Evolutionary conservation across 371 early-diverging fungal species (phyloP).

Genomic region (Syncephalastrum monosporum): DNA sequence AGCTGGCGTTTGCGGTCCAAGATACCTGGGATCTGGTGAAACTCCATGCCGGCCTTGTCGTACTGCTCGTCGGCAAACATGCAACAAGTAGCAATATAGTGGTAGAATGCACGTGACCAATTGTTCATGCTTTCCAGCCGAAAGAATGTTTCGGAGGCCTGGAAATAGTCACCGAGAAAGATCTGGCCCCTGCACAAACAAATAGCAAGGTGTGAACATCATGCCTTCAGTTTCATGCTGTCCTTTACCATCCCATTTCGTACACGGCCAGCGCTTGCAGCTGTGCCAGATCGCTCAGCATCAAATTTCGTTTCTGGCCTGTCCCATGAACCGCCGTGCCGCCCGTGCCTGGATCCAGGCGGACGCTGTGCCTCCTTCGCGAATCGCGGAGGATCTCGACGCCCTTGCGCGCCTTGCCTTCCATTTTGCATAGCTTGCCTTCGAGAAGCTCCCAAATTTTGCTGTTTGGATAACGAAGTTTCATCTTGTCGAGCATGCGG

Average conservation of each 20-base stretch:
- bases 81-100: conserved; percentile 53
- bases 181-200: conserved; percentile 41
- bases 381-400: conserved; percentile 45
- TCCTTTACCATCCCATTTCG: conserved; percentile 49
- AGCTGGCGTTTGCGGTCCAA: conserved; percentile 33
- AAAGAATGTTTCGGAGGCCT: conserved; percentile 50
- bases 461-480: conserved; percentile 30
- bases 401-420: conserved; percentile 40
- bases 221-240: neutral
- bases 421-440: conserved; percentile 47
- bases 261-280: conserved; percentile 44
- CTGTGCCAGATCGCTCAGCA: conserved; percentile 34
- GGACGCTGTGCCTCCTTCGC: conserved; percentile 25
- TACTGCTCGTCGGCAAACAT: conserved; percentile 53
- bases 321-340: conserved; percentile 3
- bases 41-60: conserved; percentile 46
- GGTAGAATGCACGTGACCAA: conserved; percentile 53
- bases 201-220: neutral
- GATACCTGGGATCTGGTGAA: conserved; percentile 38
- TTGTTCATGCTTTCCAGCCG: conserved; percentile 50
- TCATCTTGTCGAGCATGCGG: conserved; percentile 37
- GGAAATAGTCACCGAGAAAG: conserved; percentile 51
- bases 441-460: conserved; percentile 47
- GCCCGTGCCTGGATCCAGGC: conserved; percentile 1
- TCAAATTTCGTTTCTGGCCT: conserved; percentile 7